Evolutionary conservation across 805 yeast species (phyloP), one percentile per base, ranked within the genome.

Genomic region (Saturnispora sekii): DNA sequence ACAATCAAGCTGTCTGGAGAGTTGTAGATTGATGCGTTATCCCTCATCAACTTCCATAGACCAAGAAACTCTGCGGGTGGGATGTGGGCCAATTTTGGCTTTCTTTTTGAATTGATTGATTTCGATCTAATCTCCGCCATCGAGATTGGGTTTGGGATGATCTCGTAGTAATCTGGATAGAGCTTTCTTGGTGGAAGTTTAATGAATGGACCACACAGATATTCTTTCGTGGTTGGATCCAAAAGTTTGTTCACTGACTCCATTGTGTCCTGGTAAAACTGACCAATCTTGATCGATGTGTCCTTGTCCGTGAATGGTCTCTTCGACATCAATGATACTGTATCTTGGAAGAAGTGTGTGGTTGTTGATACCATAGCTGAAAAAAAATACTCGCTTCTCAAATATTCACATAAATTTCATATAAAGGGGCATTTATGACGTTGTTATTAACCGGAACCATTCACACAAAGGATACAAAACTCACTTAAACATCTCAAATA

Each of bases 111-210:
- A 60, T 32, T 57, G 53, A 37, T 43, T 43, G 80, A 55, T 42
- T 68, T 69, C 61, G 73, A 76, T 47, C 64, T 67, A 40, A 83
- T 66, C 50, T 70, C 76, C 41, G 67, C 67, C 40, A 84, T 61
- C 2, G 87, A 71, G 15, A 80, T 74, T 28, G 93, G 94, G 46
- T 72, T 68, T 51, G 76, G 70, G 52, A 84, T 83, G 51, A 84
- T 64, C 32, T 74, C 72, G 55, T 81, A 84, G 59, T 85, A 85
- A 63, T 82, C 93, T 3, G 93, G 90, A 51, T 84, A 83, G 10
- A 73, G 59, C 55, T 76, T 76, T 56, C 70, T 79, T 10, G 79
- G 72, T 11, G 94, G 93, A 53, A 73, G 76, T 31, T 73, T 73
- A 63, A 75, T 62, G 55, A 78, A 78, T 82, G 71, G 75, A 49